phyloP scores from a whole-genome alignment of 345 rosid species.

The Durio zibethinus region DNA sequence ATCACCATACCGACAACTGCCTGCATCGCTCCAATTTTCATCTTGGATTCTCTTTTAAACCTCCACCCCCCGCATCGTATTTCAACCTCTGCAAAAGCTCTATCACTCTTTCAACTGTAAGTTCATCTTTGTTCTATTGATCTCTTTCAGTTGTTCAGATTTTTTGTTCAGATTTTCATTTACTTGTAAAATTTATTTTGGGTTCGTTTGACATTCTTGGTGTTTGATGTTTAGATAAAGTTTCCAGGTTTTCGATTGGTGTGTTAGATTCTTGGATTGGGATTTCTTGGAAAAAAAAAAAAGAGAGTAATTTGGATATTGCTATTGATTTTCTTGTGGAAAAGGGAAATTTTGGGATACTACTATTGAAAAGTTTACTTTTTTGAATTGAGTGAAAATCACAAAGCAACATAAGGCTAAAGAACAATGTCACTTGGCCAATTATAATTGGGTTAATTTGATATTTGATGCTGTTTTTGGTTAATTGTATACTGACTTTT shows the following conservation, averaged over 20 bases:
- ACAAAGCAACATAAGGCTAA: neutral
- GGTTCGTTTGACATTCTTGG: neutral
- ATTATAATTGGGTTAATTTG: neutral
- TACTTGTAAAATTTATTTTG: neutral
- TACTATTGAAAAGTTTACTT: neutral
- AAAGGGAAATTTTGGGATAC: neutral
- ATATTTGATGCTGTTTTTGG: neutral
- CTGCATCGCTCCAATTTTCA: neutral
- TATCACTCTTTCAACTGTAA: neutral
- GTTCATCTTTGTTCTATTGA: neutral
- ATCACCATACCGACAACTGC: neutral
- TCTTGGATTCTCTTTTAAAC: neutral
- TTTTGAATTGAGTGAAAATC: neutral
- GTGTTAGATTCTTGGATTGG: neutral
- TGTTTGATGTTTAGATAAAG: neutral
- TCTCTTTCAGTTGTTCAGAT: neutral
- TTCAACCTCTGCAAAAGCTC: neutral
- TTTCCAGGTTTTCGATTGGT: neutral
- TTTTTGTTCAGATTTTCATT: slow-evolving; percentile 1
- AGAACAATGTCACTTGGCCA: neutral
- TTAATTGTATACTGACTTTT: neutral
- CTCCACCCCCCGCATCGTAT: neutral
- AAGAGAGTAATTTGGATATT: neutral
- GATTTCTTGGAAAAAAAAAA: neutral
- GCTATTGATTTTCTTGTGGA: neutral